These are phyloP conservation scores for Xylariaceae sp. DNA, from an alignment of 2,329 filamentous ascomycete species.

Conservation along the genomic window DNA sequence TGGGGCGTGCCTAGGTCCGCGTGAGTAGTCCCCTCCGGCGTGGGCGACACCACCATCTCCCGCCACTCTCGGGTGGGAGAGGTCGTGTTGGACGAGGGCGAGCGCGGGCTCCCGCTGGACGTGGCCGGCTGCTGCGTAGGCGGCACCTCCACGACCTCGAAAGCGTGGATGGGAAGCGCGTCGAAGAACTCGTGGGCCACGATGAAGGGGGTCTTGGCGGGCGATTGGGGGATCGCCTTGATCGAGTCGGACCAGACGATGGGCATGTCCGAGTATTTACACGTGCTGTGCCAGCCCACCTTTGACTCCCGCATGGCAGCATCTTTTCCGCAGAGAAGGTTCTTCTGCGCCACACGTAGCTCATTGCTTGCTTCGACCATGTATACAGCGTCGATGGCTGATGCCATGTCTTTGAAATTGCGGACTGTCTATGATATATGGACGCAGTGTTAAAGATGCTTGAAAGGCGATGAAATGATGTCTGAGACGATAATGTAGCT, in stretches of 20 bases:
- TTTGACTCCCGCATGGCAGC: constrained; percentile 64
- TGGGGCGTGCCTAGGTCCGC: constrained; percentile 49
- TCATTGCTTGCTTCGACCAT: constrained; percentile 88
- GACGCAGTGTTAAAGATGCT: constrained; percentile 3
- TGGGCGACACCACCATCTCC: constrained; percentile 71
- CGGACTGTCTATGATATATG: constrained; percentile 71
- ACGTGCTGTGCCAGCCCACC: constrained; percentile 66
- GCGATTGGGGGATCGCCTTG: constrained; percentile 66
- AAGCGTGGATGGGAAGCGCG: constrained; percentile 90
- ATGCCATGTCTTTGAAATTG: constrained; percentile 72
- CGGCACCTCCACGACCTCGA: constrained; percentile 63
- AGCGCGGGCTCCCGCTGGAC: constrained; percentile 42
- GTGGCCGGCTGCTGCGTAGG: constrained; percentile 36
- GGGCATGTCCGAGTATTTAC: constrained; percentile 69
- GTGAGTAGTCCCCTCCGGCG: constrained; percentile 50
- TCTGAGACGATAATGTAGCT: too few species aligned
- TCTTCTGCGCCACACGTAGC: constrained; percentile 71
- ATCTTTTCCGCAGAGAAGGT: constrained; percentile 70
- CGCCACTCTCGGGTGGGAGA: constrained; percentile 60
- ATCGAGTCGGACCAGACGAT: constrained; percentile 90
- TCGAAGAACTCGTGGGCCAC: constrained; percentile 99
- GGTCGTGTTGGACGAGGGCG: constrained; percentile 38
- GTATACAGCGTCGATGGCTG: constrained; percentile 80
- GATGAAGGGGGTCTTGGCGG: constrained; percentile 78
- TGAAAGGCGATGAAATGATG: too few species aligned